phyloP scores from a whole-genome alignment of 176 grass and related monocot genomes.

The Oryza glumipatula region DNA sequence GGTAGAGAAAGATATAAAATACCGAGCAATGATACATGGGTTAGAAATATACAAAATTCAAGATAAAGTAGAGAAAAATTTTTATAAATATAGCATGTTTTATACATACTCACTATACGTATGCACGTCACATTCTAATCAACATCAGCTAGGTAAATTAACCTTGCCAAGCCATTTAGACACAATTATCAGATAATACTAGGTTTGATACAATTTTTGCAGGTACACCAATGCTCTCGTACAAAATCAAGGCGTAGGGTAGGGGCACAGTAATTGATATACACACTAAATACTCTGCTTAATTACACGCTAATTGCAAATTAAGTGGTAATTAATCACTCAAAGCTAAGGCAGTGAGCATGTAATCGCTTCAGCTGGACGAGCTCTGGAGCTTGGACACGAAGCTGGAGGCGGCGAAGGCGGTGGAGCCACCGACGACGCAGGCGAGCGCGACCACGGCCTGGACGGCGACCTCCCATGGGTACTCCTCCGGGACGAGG shows the following conservation, averaged over 20 bases:
- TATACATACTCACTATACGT: too few species aligned
- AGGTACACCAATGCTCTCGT: neutral
- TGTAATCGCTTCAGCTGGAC: constrained; percentile 17
- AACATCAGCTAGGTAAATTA: too few species aligned
- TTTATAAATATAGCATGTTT: too few species aligned
- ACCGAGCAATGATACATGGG: too few species aligned
- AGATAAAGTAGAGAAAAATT: too few species aligned
- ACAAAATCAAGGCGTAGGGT: neutral
- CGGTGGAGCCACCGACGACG: constrained; percentile 76
- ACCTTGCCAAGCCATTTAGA: too few species aligned
- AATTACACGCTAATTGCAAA: neutral
- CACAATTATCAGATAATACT: too few species aligned
- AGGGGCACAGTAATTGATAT: neutral
- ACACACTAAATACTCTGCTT: neutral
- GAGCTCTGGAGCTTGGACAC: constrained; percentile 87
- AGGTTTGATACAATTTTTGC: neutral
- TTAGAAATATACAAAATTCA: too few species aligned
- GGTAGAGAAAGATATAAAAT: too few species aligned
- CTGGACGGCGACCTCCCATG: constrained; percentile 88
- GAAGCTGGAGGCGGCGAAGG: constrained; percentile 80
- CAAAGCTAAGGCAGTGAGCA: too few species aligned
- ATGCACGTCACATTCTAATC: too few species aligned
- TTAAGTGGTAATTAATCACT: neutral
- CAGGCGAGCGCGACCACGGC: constrained; percentile 55
- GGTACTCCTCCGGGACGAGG: constrained; percentile 76